phyloP scores from a whole-genome alignment of 2,329 filamentous ascomycete genomes.

The Penicillium vulpinum region DNA sequence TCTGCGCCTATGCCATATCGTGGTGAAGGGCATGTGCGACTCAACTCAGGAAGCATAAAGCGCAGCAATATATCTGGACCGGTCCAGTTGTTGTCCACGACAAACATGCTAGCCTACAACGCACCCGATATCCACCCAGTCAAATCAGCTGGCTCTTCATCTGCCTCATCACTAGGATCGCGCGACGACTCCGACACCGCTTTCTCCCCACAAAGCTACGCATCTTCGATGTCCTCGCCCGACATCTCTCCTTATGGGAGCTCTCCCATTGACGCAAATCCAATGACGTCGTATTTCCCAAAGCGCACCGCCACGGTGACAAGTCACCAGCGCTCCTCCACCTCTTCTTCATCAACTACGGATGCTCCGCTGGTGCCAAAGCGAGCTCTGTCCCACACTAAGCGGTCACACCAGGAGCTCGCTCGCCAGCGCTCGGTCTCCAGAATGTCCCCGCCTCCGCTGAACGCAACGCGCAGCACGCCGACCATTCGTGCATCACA shows the following conservation, averaged over 20 bases:
- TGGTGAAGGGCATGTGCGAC: constrained; percentile 45
- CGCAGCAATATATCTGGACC: constrained; percentile 73
- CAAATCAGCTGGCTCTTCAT: constrained; percentile 42
- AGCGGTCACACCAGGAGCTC: constrained; percentile 76
- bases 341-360: constrained; percentile 47
- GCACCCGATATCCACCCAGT: constrained; percentile 71
- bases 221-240: constrained; percentile 52
- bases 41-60: constrained; percentile 47
- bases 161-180: constrained; percentile 49
- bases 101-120: constrained; percentile 94
- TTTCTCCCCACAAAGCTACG: constrained; percentile 50
- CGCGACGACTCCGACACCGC: constrained; percentile 63
- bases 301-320: constrained; percentile 68
- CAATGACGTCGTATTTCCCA: constrained; percentile 62
- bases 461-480: constrained; percentile 38
- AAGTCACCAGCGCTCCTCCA: constrained; percentile 51
- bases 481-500: constrained; percentile 34
- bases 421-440: constrained; percentile 68
- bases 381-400: constrained; percentile 83
- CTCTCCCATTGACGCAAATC: constrained; percentile 54
- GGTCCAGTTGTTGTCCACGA: constrained; percentile 84
- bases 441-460: constrained; percentile 47
- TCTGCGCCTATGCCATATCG: constrained; percentile 47
- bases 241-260: constrained; percentile 45
- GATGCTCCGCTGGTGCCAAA: constrained; percentile 70